These are phyloP conservation scores for Venturia nashicola DNA, from an alignment of 2,329 filamentous ascomycete genomes.

Conservation along the genomic window DNA sequence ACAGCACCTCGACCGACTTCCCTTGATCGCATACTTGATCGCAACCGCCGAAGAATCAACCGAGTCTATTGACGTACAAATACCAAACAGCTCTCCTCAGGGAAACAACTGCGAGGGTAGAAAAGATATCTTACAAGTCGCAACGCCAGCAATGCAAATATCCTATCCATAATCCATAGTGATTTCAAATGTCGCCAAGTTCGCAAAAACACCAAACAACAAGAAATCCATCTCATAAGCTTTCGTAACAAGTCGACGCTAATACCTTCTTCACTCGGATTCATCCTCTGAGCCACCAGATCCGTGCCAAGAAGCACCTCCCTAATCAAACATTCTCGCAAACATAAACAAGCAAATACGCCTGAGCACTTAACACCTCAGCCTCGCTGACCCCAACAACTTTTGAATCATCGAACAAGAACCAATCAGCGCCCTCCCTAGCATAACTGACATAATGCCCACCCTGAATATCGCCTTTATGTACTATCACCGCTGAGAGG, in stretches of 20 bases:
- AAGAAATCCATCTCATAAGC: neutral
- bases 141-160: neutral
- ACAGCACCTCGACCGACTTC: no score
- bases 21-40: neutral
- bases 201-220: neutral
- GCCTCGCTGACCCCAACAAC: slow-evolving; percentile 74
- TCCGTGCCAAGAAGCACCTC: neutral
- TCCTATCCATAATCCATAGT: neutral
- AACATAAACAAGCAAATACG: slow-evolving; percentile 79
- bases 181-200: neutral
- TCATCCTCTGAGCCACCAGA: neutral
- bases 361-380: slow-evolving; percentile 74
- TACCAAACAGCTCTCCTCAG: neutral
- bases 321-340: slow-evolving; percentile 3
- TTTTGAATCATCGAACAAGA: slow-evolving; percentile 89
- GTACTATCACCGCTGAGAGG: slow-evolving; percentile 78
- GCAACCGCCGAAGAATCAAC: neutral
- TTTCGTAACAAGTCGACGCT: neutral
- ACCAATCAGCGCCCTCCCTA: slow-evolving; percentile 76
- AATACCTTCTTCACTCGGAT: neutral
- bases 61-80: neutral
- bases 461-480: slow-evolving; percentile 84
- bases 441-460: slow-evolving; percentile 91
- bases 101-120: neutral
- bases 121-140: neutral